phyloP scores from a whole-genome alignment of 2,329 filamentous ascomycete genomes.

The Leptosphaerulina australis region DNA sequence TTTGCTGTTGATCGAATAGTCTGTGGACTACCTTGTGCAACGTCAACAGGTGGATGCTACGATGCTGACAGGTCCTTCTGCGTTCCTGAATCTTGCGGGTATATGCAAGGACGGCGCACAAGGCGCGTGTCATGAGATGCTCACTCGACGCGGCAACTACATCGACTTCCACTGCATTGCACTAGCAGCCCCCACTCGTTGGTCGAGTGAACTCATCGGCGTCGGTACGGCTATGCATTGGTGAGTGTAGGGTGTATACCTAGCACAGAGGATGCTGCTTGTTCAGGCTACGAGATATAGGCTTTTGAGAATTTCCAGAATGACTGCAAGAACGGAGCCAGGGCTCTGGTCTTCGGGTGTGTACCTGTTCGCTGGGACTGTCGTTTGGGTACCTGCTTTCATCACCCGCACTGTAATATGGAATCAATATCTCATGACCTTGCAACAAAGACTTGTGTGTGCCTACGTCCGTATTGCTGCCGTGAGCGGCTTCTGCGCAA shows the following conservation, averaged over 20 bases:
- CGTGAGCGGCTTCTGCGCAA: not conserved
- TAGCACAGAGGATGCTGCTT: not conserved
- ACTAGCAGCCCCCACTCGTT: conserved; percentile 11
- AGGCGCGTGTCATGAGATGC: conserved; percentile 22
- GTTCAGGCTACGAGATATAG: conserved; percentile 6
- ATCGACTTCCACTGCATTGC: conserved; percentile 16
- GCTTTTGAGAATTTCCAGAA: not conserved
- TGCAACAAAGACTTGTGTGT: not conserved
- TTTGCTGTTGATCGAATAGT: not conserved
- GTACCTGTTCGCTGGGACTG: not conserved
- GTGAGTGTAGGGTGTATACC: too few relatives aligned
- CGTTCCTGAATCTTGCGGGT: not conserved
- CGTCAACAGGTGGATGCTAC: conserved; percentile 1
- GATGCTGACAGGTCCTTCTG: not conserved
- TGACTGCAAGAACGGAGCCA: not conserved
- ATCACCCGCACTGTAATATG: not conserved
- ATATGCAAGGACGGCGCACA: conserved; percentile 4
- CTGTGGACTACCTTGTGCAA: conserved; percentile 22
- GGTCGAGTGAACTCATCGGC: not conserved
- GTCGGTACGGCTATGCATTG: not conserved
- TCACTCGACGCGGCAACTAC: conserved; percentile 14
- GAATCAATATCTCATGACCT: not conserved
- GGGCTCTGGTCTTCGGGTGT: not conserved
- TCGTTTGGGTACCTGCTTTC: not conserved
- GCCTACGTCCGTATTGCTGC: not conserved